These are phyloP conservation scores for Petasospora fabianii DNA, from an alignment of 1,139 yeast genomes.

Conservation along the genomic window DNA sequence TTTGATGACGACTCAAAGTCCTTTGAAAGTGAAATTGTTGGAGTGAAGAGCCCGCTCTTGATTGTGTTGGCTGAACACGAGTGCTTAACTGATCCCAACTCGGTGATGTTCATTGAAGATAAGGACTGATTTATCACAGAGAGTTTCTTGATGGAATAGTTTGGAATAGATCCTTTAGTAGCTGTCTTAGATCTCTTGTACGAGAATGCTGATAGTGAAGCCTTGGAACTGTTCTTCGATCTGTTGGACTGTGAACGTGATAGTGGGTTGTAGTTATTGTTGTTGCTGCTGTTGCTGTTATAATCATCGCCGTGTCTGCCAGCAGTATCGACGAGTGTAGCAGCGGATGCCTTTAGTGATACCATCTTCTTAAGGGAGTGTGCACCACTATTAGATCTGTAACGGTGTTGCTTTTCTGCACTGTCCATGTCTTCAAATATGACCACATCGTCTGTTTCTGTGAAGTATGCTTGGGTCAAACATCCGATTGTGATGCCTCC, in stretches of 20 bases:
- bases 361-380: constrained; percentile 11
- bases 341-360: constrained; percentile 26
- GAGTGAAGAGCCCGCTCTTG: constrained; percentile 10
- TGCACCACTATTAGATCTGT: constrained; percentile 2
- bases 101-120: constrained; percentile 15
- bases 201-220: constrained; percentile 1
- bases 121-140: constrained; percentile 24
- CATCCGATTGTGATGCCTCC: constrained; percentile 21
- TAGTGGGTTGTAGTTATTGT: too few relatives aligned
- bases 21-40: constrained; percentile 8
- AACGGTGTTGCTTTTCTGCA: not conserved
- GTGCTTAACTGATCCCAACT: constrained; percentile 1
- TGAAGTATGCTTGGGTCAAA: constrained; percentile 6
- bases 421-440: too few relatives aligned
- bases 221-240: constrained; percentile 2
- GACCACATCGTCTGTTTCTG: constrained; percentile 1
- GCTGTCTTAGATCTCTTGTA: constrained; percentile 1
- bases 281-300: too few relatives aligned
- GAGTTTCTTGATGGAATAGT: constrained; percentile 21
- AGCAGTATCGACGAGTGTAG: constrained; percentile 21
- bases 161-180: constrained; percentile 2
- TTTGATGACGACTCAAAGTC: constrained; percentile 9
- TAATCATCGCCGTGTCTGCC: constrained; percentile 10
- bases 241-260: constrained; percentile 2
- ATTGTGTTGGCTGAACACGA: constrained; percentile 9